Base-by-base conservation (phyloP, 2,329 filamentous ascomycete species). In the Hysterium pulicare region DNA sequence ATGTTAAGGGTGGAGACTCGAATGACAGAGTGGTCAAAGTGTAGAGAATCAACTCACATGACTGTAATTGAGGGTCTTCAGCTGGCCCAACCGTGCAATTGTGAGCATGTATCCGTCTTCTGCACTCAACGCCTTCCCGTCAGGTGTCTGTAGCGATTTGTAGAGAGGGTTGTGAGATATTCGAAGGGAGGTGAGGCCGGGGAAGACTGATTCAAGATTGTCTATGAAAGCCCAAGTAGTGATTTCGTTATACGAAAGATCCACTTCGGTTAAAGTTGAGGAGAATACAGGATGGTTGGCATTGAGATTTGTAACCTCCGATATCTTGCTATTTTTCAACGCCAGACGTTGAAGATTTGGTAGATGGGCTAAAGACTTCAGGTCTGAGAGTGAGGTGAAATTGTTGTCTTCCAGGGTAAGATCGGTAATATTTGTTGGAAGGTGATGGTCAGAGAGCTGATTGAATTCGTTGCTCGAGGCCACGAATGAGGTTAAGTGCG, bases 21-120 rank as follows among this genome's bases (percentile, higher is more conserved):
- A 28, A 28, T 28, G 13, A 13, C 8, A 28, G 24, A 28, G 24
- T 17, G 13, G 9, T 40, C 20, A 5, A 15, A 16, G 6, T 40
- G 3, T 43, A 34, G 21, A 33, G 3, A 5, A 22, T 16, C 21
- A 13, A 28, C 32, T 15, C 36, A 44, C 19, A 1, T 64, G 66
- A 46, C 67, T 83, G 62, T 87, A 89, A 61, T 93, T 93, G 22
- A 96, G 76, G 1, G 73, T 75, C 40, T 76, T 77, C 8, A 97
- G 76, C 1, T 71, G 70, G 1, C 78, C 76, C 1, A 96, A 72
- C 2, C 90, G 86, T 21, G 84, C 87, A 20, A 95, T 73, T 1
- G 87, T 88, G 36, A 96, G 77, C 87, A 95, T 95, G 70, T 90
- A 91, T 1, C 87, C 85, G 57, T 95, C 87, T 41, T 95, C 88